phyloP scores from a whole-genome alignment of 768 basidiomycete species.

The Suillus bovinus region DNA sequence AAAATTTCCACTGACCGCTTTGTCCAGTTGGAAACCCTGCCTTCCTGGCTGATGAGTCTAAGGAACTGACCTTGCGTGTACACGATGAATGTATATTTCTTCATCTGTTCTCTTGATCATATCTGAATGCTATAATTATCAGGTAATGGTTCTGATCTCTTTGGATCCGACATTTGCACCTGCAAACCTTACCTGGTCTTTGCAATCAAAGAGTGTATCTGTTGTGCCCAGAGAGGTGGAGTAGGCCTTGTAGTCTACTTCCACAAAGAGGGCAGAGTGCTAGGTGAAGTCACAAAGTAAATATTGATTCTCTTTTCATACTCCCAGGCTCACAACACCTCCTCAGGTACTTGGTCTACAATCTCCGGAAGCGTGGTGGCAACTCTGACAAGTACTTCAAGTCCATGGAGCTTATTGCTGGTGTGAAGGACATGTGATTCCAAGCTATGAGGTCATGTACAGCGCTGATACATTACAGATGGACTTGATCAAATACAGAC shows the following conservation, averaged over 20 bases:
- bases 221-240: slow-evolving; percentile 78
- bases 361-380: slow-evolving; percentile 91
- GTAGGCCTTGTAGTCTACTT: slow-evolving; percentile 95
- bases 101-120: background rate
- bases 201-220: slow-evolving; percentile 92
- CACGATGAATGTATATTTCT: slow-evolving; percentile 82
- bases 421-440: slow-evolving; percentile 97
- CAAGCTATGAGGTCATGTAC: no score
- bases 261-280: slow-evolving; percentile 89
- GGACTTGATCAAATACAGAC: no score
- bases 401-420: slow-evolving; percentile 89
- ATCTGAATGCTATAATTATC: background rate
- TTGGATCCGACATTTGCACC: slow-evolving; percentile 90
- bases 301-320: slow-evolving; percentile 20
- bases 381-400: slow-evolving; percentile 94
- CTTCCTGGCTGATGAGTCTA: slow-evolving; percentile 69
- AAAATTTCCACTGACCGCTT: slow-evolving; percentile 8
- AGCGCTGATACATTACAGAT: no score
- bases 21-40: slow-evolving; percentile 77
- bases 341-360: slow-evolving; percentile 89
- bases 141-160: slow-evolving; percentile 95
- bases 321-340: slow-evolving; percentile 4
- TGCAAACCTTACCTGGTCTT: slow-evolving; percentile 93
- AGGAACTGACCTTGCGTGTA: slow-evolving; percentile 83
- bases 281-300: slow-evolving; percentile 92